These are phyloP conservation scores for Nephelium lappaceum DNA, from an alignment of 345 rosid species.

Conservation along the genomic window DNA sequence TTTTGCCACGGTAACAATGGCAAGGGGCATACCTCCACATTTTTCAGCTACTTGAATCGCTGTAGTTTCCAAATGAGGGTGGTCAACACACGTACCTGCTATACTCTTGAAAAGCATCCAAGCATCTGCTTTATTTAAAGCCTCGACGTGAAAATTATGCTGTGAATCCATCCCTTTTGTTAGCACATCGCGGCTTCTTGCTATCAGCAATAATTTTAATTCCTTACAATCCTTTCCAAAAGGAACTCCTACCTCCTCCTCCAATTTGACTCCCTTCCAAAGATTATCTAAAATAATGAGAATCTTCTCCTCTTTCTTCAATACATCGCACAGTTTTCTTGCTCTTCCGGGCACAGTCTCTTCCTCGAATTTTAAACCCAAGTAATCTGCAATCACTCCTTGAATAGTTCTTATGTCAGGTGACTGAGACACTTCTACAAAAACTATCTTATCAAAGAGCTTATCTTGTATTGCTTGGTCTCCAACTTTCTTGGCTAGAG, in stretches of 20 bases:
- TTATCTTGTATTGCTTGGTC: background rate
- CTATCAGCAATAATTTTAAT: slow-evolving; percentile 32
- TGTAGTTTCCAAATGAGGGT: background rate
- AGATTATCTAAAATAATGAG: slow-evolving; percentile 36
- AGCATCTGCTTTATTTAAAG: slow-evolving; percentile 25
- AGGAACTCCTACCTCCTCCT: slow-evolving; percentile 40
- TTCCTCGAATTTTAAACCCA: slow-evolving; percentile 14
- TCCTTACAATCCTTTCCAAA: background rate
- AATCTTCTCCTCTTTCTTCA: slow-evolving; percentile 16
- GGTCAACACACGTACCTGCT: slow-evolving; percentile 12
- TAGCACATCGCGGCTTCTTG: slow-evolving; percentile 21
- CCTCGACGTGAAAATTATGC: background rate
- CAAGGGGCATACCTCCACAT: slow-evolving; percentile 37
- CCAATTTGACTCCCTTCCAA: slow-evolving; percentile 28
- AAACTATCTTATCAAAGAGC: slow-evolving; percentile 15
- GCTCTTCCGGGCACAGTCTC: background rate
- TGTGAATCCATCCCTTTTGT: slow-evolving; percentile 13
- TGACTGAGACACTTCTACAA: slow-evolving; percentile 11
- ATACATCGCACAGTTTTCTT: background rate
- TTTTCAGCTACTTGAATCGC: slow-evolving; percentile 24
- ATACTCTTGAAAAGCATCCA: slow-evolving; percentile 28
- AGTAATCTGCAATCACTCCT: slow-evolving; percentile 3
- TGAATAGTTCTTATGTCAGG: slow-evolving; percentile 19
- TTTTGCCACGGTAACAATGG: slow-evolving; percentile 20
- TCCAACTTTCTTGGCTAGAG: slow-evolving; percentile 8